Percentiles rank a stretch among this genome's conserved stretches.
These are phyloP conservation scores for Powellomyces hirtus DNA, from an alignment of 192 early-diverging fungal species.

Conservation along the genomic window DNA sequence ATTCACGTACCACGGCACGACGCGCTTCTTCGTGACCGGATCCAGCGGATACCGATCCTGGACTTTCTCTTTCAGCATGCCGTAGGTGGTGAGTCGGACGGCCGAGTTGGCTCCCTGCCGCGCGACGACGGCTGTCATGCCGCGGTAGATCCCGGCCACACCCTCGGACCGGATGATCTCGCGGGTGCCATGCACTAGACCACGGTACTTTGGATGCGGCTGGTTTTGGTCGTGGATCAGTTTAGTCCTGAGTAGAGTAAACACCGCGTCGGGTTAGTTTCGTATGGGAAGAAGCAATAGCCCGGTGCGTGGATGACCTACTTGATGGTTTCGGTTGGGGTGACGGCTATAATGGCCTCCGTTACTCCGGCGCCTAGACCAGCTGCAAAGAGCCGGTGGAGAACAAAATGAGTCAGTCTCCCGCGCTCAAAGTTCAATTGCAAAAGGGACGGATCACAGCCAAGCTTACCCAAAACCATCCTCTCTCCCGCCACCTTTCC, in stretches of 20 bases:
- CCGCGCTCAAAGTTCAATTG: no score
- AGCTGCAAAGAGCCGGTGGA: slow-evolving; percentile 33
- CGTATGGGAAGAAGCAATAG: no score
- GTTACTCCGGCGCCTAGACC: slow-evolving; percentile 84
- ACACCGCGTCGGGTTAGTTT: neutral
- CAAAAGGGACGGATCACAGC: no score
- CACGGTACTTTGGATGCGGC: slow-evolving; percentile 69
- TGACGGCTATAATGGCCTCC: slow-evolving; percentile 86
- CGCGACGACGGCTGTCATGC: slow-evolving; percentile 86
- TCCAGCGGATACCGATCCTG: slow-evolving; percentile 35
- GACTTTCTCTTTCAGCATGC: slow-evolving; percentile 64
- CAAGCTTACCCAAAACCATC: slow-evolving; percentile 43
- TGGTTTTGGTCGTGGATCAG: slow-evolving; percentile 88
- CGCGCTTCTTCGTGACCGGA: slow-evolving; percentile 29
- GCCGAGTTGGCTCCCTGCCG: slow-evolving; percentile 95
- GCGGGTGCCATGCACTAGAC: slow-evolving; percentile 72
- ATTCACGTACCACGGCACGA: slow-evolving; percentile 48
- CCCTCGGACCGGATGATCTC: slow-evolving; percentile 71
- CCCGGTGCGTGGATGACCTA: no score
- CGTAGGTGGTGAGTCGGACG: slow-evolving; percentile 87
- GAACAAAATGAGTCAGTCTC: neutral
- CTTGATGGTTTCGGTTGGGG: slow-evolving; percentile 92
- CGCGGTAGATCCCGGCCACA: slow-evolving; percentile 81
- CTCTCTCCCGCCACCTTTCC: slow-evolving; percentile 73
- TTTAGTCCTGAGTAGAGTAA: slow-evolving; percentile 79